Evolutionary conservation across 2,329 filamentous ascomycete species (phyloP).

Genomic region (Cylindrodendrum hubeiense): DNA sequence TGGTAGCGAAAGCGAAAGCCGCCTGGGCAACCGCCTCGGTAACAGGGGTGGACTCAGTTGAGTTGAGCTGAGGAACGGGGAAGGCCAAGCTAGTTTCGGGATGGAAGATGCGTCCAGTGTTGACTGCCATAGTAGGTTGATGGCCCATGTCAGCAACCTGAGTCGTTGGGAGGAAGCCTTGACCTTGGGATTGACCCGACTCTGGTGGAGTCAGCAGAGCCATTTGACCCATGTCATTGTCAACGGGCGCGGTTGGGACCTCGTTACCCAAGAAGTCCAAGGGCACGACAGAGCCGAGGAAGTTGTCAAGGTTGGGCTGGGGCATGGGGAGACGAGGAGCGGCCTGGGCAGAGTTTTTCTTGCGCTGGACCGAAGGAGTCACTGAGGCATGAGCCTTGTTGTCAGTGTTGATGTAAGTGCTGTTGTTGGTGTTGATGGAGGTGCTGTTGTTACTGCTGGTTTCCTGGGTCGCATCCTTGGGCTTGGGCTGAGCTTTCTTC

Average conservation of each 20-base stretch:
- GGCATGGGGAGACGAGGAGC: not conserved
- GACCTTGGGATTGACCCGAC: not conserved
- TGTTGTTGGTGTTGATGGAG: not conserved
- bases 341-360: not conserved
- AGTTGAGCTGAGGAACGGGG: not conserved
- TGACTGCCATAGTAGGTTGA: not conserved
- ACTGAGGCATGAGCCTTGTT: not conserved
- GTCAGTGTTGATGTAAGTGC: no score
- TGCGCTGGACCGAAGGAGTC: not conserved
- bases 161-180: not conserved
- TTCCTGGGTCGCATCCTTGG: not conserved
- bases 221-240: not conserved
- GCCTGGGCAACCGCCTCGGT: not conserved
- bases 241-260: not conserved
- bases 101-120: not conserved
- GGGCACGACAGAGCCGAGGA: no score
- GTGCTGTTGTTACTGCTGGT: not conserved
- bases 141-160: not conserved
- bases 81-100: not conserved
- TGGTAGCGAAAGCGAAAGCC: not conserved
- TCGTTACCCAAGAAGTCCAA: no score
- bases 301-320: no score
- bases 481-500: not conserved
- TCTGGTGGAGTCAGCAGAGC: not conserved
- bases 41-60: not conserved